A percentile compares a stretch with the other conserved stretches of the same genome.
Evolutionary conservation across 176 grass and related monocot genomes (phyloP).

Genomic region (Rhynchospora breviuscula): DNA sequence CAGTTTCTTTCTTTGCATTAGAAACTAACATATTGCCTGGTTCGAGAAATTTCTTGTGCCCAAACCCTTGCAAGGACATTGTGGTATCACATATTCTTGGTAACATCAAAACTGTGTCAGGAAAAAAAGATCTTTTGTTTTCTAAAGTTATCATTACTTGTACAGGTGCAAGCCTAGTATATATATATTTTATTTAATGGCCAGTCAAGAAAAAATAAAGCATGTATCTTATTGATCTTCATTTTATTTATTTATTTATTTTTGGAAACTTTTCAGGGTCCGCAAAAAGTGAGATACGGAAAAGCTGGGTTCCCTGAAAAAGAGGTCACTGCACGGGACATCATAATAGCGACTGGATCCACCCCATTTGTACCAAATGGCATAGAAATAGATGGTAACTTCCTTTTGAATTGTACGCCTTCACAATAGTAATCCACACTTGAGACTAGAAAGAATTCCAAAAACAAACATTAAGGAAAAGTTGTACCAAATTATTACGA

Average conservation of each 20-base stretch:
- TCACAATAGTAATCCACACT: not conserved
- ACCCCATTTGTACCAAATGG: conserved; percentile 95
- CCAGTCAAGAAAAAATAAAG: not conserved
- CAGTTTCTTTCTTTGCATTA: not conserved
- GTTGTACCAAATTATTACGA: not conserved
- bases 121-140: not conserved
- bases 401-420: conserved; percentile 7
- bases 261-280: conserved; percentile 46
- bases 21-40: not conserved
- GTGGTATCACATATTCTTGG: not conserved
- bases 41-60: conserved; percentile 2
- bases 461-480: not conserved
- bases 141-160: conserved; percentile 2
- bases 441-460: not conserved
- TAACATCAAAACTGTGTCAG: not conserved
- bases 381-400: conserved; percentile 89
- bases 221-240: not conserved
- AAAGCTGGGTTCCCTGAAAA: conserved; percentile 69
- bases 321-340: conserved; percentile 81
- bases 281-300: conserved; percentile 76
- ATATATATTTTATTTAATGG: not conserved
- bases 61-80: not conserved
- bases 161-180: not conserved
- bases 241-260: not conserved
- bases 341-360: conserved; percentile 90